Conservation (phyloP, 768 basidiomycete species). For the Leccinum obscurum region DNA sequence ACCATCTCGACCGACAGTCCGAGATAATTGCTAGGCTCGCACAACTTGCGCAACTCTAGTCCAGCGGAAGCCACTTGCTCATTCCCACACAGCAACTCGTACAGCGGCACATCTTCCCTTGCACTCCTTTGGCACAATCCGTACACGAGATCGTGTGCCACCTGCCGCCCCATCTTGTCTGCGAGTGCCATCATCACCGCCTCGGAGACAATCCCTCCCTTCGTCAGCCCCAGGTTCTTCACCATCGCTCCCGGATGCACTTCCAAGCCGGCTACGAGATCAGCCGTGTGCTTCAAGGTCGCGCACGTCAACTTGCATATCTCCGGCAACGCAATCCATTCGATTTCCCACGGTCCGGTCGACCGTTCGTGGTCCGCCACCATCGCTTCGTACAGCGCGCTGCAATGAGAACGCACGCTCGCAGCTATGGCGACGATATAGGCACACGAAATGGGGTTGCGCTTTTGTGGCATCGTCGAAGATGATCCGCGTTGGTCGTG, state of each 20-base stretch:
- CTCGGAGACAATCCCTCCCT: slow-evolving; percentile 44
- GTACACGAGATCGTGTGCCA: slow-evolving; percentile 46
- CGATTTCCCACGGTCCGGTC: slow-evolving; percentile 52
- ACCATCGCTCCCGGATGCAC: slow-evolving; percentile 42
- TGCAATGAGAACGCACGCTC: slow-evolving; percentile 41
- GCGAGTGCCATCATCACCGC: slow-evolving; percentile 51
- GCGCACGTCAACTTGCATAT: slow-evolving; percentile 45
- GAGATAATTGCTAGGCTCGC: slow-evolving; percentile 41
- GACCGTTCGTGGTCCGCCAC: slow-evolving; percentile 50
- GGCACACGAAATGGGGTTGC: slow-evolving; percentile 46
- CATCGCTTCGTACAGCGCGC: slow-evolving; percentile 46
- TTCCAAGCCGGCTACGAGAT: slow-evolving; percentile 40
- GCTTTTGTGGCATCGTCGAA: slow-evolving; percentile 52
- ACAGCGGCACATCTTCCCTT: slow-evolving; percentile 29
- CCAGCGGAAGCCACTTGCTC: slow-evolving; percentile 27
- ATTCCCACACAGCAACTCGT: slow-evolving; percentile 35
- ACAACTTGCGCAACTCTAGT: slow-evolving; percentile 34
- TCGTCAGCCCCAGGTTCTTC: slow-evolving; percentile 40
- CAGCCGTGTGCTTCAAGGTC: slow-evolving; percentile 37
- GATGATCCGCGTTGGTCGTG: slow-evolving; percentile 45
- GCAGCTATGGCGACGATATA: slow-evolving; percentile 46
- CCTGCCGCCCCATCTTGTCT: slow-evolving; percentile 42
- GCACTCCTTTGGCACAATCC: slow-evolving; percentile 38
- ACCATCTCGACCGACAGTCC: slow-evolving; percentile 37
- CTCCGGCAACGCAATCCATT: slow-evolving; percentile 49